Percentiles rank a stretch among this genome's conserved stretches.
Evolutionary conservation across 1,284 basidiomycete species (phyloP).

Genomic region (Ceratobasidium theobromae): DNA sequence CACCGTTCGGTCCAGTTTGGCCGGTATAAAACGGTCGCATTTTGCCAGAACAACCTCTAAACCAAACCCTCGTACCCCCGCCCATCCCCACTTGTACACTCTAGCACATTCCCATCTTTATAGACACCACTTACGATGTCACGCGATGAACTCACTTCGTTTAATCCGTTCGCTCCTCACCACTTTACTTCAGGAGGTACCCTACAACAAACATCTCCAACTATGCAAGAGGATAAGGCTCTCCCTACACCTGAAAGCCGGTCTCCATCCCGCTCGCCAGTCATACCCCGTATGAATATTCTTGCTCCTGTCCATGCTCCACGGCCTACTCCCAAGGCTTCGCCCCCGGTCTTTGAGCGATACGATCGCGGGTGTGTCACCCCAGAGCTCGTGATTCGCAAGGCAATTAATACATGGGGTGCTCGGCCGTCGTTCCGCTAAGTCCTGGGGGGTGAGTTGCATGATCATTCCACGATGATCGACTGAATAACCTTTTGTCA

Average conservation of each 20-base stretch:
- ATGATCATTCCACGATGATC: neutral
- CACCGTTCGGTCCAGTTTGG: neutral
- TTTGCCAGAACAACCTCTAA: neutral
- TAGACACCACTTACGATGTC: too few species aligned
- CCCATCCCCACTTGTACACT: neutral
- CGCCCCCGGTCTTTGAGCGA: constrained; percentile 2
- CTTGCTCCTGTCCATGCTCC: neutral
- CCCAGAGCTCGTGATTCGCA: constrained; percentile 19
- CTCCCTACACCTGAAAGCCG: neutral
- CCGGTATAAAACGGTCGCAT: constrained; percentile 1
- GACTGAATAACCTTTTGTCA: neutral
- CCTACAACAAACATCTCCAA: neutral
- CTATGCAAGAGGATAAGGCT: neutral
- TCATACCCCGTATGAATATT: neutral
- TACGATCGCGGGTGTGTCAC: constrained; percentile 23
- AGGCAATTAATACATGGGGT: constrained; percentile 14
- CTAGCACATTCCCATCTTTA: too few species aligned
- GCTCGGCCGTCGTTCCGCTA: neutral
- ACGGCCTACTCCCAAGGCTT: neutral
- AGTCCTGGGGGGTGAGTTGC: neutral
- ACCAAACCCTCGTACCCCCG: neutral
- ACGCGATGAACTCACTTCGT: constrained; percentile 1
- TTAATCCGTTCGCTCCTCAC: constrained; percentile 14
- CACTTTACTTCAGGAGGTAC: constrained; percentile 9
- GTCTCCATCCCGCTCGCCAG: neutral